Base-by-base conservation (phyloP, 1,284 basidiomycete genomes). In the Trichosporon sp. region DNA sequence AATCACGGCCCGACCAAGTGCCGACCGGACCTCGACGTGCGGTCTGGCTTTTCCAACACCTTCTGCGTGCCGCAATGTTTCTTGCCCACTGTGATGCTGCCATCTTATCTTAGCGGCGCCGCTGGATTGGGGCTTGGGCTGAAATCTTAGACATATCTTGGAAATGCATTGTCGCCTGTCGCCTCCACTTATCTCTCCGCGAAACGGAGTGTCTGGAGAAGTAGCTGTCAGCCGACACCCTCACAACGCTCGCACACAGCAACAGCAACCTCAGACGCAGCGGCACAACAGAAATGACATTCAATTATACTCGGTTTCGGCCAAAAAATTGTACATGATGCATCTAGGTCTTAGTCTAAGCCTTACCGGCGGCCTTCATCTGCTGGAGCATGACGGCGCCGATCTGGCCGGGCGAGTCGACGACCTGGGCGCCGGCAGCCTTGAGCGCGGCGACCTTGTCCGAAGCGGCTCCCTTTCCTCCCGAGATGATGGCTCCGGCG, bases 381-480 rank as follows among this genome's bases (percentile, higher is more conserved):
- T 92, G 91, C 88, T 94, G 91, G 75, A 94, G 86, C 89, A 98
- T 93, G 78, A 93, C 89, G 46, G 85, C 77, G 66, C 95, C 95
- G 81, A 98, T 95, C 87, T 95, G 91, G 7, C 95, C 94, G n/a
- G 97, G 97, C 82, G 93, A 95, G 84, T 97, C 90, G 40, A 94
- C 96, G 72, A 99, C 96, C 77, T 96, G 88, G 46, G 90, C 96
- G 75, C 97, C 97, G 46, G 97, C 97, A 80, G 88, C 90, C 83
- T 94, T 90, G 59, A 99, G 88, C n/a, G 97, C 96, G 73, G 89
- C 89, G 69, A 98, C 94, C 86, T 99, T 99, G 87, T 98, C 96
- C 51, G 89, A 89, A 4, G 97, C 97, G 75, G 94, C 94, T 82
- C 93, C 96, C 87, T 99, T 99, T 68, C 97, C 97, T 76, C 97